A percentile compares a stretch with the other conserved stretches of the same genome.
phyloP scores from a whole-genome alignment of 176 grass and related monocot species.

The Ensete glaucum region DNA sequence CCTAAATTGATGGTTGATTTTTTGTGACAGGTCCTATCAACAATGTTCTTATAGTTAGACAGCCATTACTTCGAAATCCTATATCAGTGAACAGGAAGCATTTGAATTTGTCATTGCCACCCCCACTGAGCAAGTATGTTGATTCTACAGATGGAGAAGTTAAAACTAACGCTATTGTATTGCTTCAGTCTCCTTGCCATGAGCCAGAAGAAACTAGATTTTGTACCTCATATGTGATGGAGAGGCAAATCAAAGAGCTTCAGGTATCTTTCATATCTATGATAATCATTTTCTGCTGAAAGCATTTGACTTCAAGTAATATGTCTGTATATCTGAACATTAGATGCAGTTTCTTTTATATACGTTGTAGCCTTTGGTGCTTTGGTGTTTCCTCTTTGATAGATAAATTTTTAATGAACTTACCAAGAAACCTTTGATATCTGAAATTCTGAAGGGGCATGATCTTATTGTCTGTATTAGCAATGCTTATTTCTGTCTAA shows the following conservation, averaged over 20 bases:
- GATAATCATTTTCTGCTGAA: neutral
- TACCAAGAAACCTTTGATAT: too few relatives aligned
- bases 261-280: conserved; percentile 23
- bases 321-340: neutral
- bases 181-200: conserved; percentile 24
- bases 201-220: conserved; percentile 27
- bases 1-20: neutral
- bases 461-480: too few relatives aligned
- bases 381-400: neutral
- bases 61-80: neutral
- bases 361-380: neutral
- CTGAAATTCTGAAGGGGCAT: too few relatives aligned
- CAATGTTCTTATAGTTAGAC: conserved; percentile 45
- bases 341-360: neutral
- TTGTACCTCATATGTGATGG: conserved; percentile 26
- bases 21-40: conserved; percentile 42
- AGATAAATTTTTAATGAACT: too few relatives aligned
- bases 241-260: conserved; percentile 27
- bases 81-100: conserved; percentile 15
- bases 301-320: neutral
- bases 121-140: conserved; percentile 41
- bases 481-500: too few relatives aligned
- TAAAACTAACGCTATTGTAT: conserved; percentile 22
- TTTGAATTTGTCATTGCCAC: conserved; percentile 28
- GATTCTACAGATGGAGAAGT: conserved; percentile 34